phyloP scores from a whole-genome alignment of 345 rosid species.

The Viola odorata region DNA sequence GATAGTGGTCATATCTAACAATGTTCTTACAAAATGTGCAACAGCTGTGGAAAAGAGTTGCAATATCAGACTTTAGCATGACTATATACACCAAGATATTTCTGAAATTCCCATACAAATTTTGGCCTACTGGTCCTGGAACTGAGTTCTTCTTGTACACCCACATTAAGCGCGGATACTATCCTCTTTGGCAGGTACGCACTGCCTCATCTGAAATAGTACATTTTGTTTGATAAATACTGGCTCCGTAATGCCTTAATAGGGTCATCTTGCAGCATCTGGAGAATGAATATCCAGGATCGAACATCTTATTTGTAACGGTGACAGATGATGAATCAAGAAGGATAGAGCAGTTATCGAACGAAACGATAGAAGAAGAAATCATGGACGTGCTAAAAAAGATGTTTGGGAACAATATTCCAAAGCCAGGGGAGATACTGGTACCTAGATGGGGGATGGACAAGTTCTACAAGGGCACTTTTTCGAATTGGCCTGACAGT shows the following conservation, averaged over 20 bases:
- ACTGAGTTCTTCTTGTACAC: conserved; percentile 29
- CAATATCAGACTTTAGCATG: conserved; percentile 26
- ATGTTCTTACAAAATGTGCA: neutral
- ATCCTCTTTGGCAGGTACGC: conserved; percentile 25
- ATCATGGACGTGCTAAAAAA: conserved; percentile 17
- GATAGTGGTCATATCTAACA: neutral
- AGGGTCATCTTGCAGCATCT: conserved; percentile 17
- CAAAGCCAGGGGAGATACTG: conserved; percentile 16
- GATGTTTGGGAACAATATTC: conserved; percentile 22
- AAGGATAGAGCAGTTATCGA: conserved; percentile 21
- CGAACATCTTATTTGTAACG: conserved; percentile 18
- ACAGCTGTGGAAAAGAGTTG: conserved; percentile 33
- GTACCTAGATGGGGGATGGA: conserved; percentile 29
- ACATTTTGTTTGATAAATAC: neutral
- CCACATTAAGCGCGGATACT: conserved; percentile 22
- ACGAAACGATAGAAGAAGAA: conserved; percentile 15
- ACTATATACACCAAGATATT: conserved; percentile 30
- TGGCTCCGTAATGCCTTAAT: neutral
- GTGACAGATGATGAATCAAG: conserved; percentile 24
- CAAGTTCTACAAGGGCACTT: conserved; percentile 23
- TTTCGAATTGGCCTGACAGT: conserved; percentile 20
- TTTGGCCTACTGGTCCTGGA: conserved; percentile 30
- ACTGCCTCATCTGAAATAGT: too few species aligned
- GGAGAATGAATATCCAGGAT: conserved; percentile 27
- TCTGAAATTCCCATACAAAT: conserved; percentile 25